Evolutionary conservation across 2,329 filamentous ascomycete genomes (phyloP).

Genomic region (Periconia digitata): DNA sequence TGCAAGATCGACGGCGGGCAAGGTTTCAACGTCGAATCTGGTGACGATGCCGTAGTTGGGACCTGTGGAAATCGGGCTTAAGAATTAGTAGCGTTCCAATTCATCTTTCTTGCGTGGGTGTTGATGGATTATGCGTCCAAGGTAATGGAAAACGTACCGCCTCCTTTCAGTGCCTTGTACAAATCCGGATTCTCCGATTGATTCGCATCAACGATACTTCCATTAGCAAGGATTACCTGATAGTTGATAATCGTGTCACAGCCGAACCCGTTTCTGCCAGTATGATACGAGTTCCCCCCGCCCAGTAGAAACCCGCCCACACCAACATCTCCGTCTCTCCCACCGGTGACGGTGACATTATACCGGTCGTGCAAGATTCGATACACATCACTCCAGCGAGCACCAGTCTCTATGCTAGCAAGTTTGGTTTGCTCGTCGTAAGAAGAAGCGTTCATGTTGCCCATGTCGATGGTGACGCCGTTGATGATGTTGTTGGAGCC

Average conservation of each 20-base stretch:
- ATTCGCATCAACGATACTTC: slow-evolving; percentile 44
- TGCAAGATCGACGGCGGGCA: slow-evolving; percentile 17
- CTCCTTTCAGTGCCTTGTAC: slow-evolving; percentile 46
- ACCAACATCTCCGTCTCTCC: slow-evolving; percentile 15
- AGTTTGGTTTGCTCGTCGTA: slow-evolving; percentile 8
- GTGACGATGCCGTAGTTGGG: slow-evolving; percentile 45
- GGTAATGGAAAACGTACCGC: no score
- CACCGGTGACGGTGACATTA: slow-evolving; percentile 11
- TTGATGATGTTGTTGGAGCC: slow-evolving; percentile 20
- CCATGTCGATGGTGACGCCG: slow-evolving; percentile 22
- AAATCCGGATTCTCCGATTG: slow-evolving; percentile 41
- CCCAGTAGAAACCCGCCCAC: slow-evolving; percentile 19
- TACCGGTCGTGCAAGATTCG: slow-evolving; percentile 6
- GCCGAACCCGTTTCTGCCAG: slow-evolving; percentile 15
- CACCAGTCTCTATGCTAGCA: slow-evolving; percentile 18
- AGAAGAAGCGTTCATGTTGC: slow-evolving; percentile 12
- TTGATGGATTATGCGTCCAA: no score
- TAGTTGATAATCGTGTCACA: slow-evolving; percentile 19
- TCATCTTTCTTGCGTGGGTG: no score
- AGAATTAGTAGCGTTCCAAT: no score
- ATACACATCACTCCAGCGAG: slow-evolving; percentile 38
- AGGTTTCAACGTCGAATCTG: slow-evolving; percentile 37
- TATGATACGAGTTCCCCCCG: slow-evolving; percentile 17
- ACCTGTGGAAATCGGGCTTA: no score
- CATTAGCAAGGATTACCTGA: slow-evolving; percentile 49